phyloP scores from a whole-genome alignment of 805 yeast species.

The Monosporozyma aerobia region DNA sequence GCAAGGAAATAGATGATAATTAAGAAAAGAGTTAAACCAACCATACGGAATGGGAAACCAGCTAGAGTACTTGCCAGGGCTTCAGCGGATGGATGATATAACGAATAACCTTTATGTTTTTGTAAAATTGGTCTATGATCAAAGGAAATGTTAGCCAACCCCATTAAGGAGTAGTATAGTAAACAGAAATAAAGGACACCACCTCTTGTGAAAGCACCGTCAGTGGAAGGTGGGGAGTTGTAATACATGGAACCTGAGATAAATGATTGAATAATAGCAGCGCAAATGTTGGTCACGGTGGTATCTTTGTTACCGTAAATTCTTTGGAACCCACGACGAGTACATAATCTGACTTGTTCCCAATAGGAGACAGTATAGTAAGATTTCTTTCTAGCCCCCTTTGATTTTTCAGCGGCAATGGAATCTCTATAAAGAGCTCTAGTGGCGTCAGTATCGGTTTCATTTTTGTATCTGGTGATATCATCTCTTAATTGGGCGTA shows the following conservation, averaged over 20 bases:
- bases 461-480: slow-evolving; percentile 33
- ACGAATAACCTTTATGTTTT: slow-evolving; percentile 63
- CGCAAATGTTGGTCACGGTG: slow-evolving; percentile 22
- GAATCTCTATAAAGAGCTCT: slow-evolving; percentile 27
- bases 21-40: slow-evolving; percentile 37
- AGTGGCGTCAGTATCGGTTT: slow-evolving; percentile 27
- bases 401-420: slow-evolving; percentile 24
- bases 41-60: slow-evolving; percentile 53
- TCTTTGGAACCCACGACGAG: slow-evolving; percentile 46
- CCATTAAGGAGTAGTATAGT: slow-evolving; percentile 43
- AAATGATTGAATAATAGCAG: slow-evolving; percentile 43
- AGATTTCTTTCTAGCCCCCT: slow-evolving; percentile 14
- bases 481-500: slow-evolving; percentile 32
- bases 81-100: slow-evolving; percentile 72
- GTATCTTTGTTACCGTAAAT: slow-evolving; percentile 52
- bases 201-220: slow-evolving; percentile 56
- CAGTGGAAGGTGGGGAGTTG: slow-evolving; percentile 40
- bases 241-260: slow-evolving; percentile 57
- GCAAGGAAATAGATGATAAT: slow-evolving; percentile 52
- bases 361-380: slow-evolving; percentile 24
- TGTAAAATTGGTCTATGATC: slow-evolving; percentile 51
- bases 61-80: slow-evolving; percentile 55
- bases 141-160: slow-evolving; percentile 41
- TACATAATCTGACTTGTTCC: slow-evolving; percentile 43
- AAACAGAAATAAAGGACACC: slow-evolving; percentile 54